Evolutionary conservation across 2,329 filamentous ascomycete genomes (phyloP), one percentile per base, ranked within the genome.

Genomic region (Pyricularia sp.): DNA sequence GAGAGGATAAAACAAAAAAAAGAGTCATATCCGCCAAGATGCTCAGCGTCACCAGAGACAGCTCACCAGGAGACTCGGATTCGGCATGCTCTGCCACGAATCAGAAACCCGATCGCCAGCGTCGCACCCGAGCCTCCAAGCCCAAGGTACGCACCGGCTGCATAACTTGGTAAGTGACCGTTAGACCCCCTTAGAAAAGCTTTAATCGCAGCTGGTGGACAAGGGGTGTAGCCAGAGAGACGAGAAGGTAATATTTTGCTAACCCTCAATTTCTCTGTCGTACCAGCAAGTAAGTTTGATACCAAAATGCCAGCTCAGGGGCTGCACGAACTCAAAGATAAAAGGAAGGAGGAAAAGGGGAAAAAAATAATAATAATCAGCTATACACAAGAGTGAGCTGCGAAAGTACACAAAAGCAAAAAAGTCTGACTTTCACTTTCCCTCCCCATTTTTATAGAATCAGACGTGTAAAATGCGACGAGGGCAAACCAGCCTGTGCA

Each of bases 141-240:
- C 74, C 75, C 22, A 78, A 77, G 67, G 75, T 76, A 31, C 70
- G 73, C 13, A 78, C 75, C 3, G 75, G 75, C 16, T 77, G 75
- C 68, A 74, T 76, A 22, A 78, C 75, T 57, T 78, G 75, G 76
- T 77, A 66, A 69, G 75, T 62, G 53, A 49, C 16, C n/a, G 24
- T 22, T 8, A 10, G 19, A 19, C 19, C n/a, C 16, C 7, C 19
- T 33, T 31, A 7, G 5, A 10, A 28, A 28, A 4, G 10, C 13
- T 1, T 26, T n/a, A 2, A 3, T 26, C 16, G 2, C 10, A 12
- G 10, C 10, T 26, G 9, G n/a, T 13, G 8, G 24, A 57, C 10
- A 24, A 26, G 26, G 16, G 13, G 26, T 19, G 10, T 13, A 19
- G 55, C 7, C 16, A 62, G 8, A 62, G 22, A 19, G 6, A 30